Percentiles rank a stretch among this genome's conserved stretches.
Conservation (phyloP, 805 yeast genomes). For the Metschnikowia orientalis region DNA sequence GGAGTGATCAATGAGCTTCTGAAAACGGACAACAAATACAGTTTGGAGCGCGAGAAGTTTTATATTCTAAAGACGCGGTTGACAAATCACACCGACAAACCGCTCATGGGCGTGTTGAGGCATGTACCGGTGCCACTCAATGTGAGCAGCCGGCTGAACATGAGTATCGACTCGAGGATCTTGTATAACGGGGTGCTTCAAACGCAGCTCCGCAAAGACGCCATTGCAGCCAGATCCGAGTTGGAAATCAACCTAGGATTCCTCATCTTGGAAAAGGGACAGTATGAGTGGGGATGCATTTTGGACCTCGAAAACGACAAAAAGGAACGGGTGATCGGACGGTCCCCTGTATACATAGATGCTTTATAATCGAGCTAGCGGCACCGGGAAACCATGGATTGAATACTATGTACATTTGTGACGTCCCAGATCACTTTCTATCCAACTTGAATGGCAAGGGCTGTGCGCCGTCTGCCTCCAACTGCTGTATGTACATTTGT, state of each 20-base stretch:
- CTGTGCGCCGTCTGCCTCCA: conserved; percentile 58
- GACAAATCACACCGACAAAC: conserved; percentile 41
- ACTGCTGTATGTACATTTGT: conserved; percentile 61
- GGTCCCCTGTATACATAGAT: conserved; percentile 32
- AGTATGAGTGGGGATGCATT: conserved; percentile 68
- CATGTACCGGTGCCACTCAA: conserved; percentile 45
- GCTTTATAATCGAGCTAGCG: conserved; percentile 18
- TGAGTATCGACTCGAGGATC: conserved; percentile 49
- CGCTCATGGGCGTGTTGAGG: conserved; percentile 54
- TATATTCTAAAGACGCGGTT: conserved; percentile 49
- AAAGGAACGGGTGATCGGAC: conserved; percentile 18
- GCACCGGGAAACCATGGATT: conserved; percentile 2
- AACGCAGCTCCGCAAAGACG: conserved; percentile 37
- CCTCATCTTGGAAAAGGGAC: conserved; percentile 69
- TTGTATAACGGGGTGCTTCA: conserved; percentile 73
- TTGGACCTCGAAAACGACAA: conserved; percentile 25
- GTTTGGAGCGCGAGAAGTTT: conserved; percentile 39
- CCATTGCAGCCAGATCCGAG: conserved; percentile 41
- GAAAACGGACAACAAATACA: conserved; percentile 6
- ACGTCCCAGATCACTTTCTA: conserved; percentile 15
- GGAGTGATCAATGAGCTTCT: conserved; percentile 25
- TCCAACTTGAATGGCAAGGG: conserved; percentile 28
- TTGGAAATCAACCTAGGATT: conserved; percentile 48
- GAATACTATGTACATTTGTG: conserved; percentile 8
- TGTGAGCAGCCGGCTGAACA: conserved; percentile 12